These are phyloP conservation scores for Aciculosporium take DNA, from an alignment of 2,329 filamentous ascomycete species.

Conservation along the genomic window DNA sequence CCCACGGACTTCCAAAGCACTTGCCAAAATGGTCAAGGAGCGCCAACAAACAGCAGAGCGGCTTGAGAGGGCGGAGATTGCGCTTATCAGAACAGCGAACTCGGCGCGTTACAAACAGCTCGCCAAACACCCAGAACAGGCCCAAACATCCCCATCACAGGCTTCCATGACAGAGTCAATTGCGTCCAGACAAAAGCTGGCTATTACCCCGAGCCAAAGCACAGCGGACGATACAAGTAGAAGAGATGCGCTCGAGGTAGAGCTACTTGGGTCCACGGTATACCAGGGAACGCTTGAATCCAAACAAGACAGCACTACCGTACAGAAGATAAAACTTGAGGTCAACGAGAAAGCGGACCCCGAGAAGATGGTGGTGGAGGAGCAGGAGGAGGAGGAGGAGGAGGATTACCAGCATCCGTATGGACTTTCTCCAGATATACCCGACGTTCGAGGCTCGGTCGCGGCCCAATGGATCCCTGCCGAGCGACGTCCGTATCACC, in stretches of 20 bases:
- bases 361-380: constrained; percentile 9
- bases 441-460: constrained; percentile 33
- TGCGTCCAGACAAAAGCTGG: constrained; percentile 5
- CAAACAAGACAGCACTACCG: constrained; percentile 1
- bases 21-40: constrained; percentile 69
- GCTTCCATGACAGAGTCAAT: constrained; percentile 1
- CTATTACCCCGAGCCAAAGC: constrained; percentile 1
- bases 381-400: constrained; percentile 15
- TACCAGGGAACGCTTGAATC: neutral
- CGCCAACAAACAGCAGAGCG: constrained; percentile 68
- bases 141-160: neutral
- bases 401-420: constrained; percentile 23
- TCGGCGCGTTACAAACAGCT: constrained; percentile 43
- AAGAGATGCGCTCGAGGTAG: constrained; percentile 3
- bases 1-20: constrained; percentile 57
- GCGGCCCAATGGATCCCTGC: constrained; percentile 61
- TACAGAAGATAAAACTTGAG: neutral
- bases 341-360: neutral
- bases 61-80: constrained; percentile 75
- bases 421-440: constrained; percentile 19
- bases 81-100: constrained; percentile 69
- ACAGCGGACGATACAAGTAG: neutral
- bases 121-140: neutral
- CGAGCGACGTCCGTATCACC: constrained; percentile 64
- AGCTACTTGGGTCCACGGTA: constrained; percentile 5